Evolutionary conservation across 768 basidiomycete species (phyloP).

Genomic region (Russula brevipes): DNA sequence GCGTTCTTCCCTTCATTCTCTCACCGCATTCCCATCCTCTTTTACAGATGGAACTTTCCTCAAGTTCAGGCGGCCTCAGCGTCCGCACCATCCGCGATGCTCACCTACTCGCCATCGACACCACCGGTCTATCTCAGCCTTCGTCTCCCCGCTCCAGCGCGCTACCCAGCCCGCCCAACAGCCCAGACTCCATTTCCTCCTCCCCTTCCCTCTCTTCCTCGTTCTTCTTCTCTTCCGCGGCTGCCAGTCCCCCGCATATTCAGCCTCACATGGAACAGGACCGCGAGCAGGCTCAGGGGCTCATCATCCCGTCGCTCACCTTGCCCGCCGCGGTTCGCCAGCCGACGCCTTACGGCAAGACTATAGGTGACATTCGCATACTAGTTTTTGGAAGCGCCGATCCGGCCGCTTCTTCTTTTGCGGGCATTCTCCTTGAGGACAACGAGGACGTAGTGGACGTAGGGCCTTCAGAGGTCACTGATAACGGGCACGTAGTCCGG

Average conservation of each 20-base stretch:
- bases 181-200: constrained; percentile 62
- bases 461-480: constrained; percentile 51
- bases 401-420: constrained; percentile 43
- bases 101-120: constrained; percentile 1
- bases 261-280: constrained; percentile 40
- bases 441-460: constrained; percentile 66
- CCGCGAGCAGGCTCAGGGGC: constrained; percentile 40
- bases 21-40: not conserved
- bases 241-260: constrained; percentile 56
- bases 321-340: constrained; percentile 57
- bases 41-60: constrained; percentile 14
- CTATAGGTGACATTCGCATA: constrained; percentile 55
- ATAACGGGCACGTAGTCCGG: constrained; percentile 38
- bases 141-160: constrained; percentile 44
- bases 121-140: constrained; percentile 35
- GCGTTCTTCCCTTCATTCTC: not conserved
- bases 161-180: constrained; percentile 55
- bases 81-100: constrained; percentile 20
- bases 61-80: constrained; percentile 19
- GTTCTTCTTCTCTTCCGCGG: constrained; percentile 74
- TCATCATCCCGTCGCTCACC: constrained; percentile 65
- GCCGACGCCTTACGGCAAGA: constrained; percentile 65
- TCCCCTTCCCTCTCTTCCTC: constrained; percentile 68
- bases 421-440: constrained; percentile 49
- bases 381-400: constrained; percentile 48